These are phyloP conservation scores for Paraphysoderma sedebokerense DNA, from an alignment of 371 early-diverging fungal species.

Conservation along the genomic window DNA sequence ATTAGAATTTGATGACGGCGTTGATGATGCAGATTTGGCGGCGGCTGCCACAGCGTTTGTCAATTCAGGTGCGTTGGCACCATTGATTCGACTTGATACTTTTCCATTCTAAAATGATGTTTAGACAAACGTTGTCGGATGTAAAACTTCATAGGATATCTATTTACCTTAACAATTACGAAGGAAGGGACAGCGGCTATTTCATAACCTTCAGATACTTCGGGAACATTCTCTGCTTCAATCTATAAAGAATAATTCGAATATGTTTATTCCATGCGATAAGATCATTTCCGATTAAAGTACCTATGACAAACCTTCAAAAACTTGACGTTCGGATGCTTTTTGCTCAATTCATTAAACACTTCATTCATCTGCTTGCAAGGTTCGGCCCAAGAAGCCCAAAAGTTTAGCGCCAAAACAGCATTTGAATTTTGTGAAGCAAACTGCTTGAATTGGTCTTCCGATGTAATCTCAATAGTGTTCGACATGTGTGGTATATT, in stretches of 20 bases:
- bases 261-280: background rate
- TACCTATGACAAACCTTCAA: conserved; percentile 35
- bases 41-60: conserved; percentile 49
- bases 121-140: background rate
- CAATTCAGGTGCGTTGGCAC: conserved; percentile 72
- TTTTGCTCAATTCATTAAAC: conserved; percentile 59
- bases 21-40: conserved; percentile 26
- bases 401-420: conserved; percentile 52
- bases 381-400: conserved; percentile 78
- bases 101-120: conserved; percentile 32
- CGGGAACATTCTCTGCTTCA: conserved; percentile 82
- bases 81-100: conserved; percentile 57
- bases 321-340: conserved; percentile 55
- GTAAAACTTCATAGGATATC: background rate
- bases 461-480: too few species aligned
- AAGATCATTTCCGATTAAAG: background rate
- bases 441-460: too few species aligned
- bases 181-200: conserved; percentile 85
- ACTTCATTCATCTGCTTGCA: conserved; percentile 83
- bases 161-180: conserved; percentile 51
- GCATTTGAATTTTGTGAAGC: too few species aligned
- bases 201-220: conserved; percentile 68
- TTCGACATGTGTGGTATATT: too few species aligned
- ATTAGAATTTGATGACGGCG: background rate
- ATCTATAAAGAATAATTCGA: conserved; percentile 22